A percentile compares a stretch with the other conserved stretches of the same genome.
Evolutionary conservation across 208 protist genomes (phyloP).

Genomic region (Acanthamoeba culbertsoni): DNA sequence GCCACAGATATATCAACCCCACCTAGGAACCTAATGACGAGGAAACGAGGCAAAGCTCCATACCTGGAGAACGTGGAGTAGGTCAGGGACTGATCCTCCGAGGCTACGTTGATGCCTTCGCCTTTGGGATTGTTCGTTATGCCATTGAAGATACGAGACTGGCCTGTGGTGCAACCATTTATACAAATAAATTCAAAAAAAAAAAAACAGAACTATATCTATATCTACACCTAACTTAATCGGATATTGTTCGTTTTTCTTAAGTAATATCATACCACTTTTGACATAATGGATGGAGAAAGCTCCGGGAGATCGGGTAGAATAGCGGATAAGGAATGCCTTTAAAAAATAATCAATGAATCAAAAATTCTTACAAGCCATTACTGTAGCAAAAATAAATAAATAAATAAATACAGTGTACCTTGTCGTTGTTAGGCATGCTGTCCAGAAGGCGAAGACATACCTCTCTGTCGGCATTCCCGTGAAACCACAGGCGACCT

Average conservation of each 20-base stretch:
- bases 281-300: conserved; percentile 32
- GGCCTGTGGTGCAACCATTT: neutral
- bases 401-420: neutral
- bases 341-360: neutral
- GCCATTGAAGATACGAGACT: conserved; percentile 29
- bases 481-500: conserved; percentile 10
- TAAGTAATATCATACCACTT: neutral
- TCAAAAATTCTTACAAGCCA: neutral
- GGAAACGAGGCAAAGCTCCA: neutral
- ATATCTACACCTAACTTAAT: neutral
- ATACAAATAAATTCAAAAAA: neutral
- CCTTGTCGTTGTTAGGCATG: conserved; percentile 21
- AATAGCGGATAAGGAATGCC: neutral
- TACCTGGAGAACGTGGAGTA: conserved; percentile 16
- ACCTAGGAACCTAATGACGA: neutral
- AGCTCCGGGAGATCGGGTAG: neutral
- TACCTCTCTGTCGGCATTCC: neutral
- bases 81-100: neutral
- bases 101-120: neutral
- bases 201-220: neutral
- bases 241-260: no score
- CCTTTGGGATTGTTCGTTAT: conserved; percentile 32
- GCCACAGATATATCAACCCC: neutral
- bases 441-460: neutral
- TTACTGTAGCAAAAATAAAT: neutral